Percentiles rank a stretch among this genome's conserved stretches.
Evolutionary conservation across 192 early-diverging fungal species (phyloP).

Genomic region (Podila minutissima): DNA sequence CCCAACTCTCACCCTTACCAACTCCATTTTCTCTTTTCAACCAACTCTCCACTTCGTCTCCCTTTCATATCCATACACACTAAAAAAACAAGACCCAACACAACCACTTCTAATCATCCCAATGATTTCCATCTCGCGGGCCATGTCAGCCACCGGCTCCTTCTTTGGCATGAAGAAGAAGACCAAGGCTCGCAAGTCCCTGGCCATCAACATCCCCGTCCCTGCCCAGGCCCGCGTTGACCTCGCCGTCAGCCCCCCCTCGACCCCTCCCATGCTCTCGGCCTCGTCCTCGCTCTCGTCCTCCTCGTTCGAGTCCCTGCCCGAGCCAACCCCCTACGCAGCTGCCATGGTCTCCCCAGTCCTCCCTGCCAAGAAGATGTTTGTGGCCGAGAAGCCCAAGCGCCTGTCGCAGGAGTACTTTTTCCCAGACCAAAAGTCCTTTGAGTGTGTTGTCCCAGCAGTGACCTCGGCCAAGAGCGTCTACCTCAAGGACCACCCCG

Average conservation of each 20-base stretch:
- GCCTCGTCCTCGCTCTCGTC: constrained; percentile 29
- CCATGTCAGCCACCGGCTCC: constrained; percentile 18
- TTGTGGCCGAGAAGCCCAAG: neutral
- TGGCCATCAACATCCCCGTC: constrained; percentile 31
- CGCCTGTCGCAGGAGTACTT: constrained; percentile 39
- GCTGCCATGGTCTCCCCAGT: neutral
- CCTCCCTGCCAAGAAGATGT: neutral
- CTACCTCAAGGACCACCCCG: constrained; percentile 33
- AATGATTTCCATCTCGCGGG: constrained; percentile 4
- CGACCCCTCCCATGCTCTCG: constrained; percentile 29
- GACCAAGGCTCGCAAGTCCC: constrained; percentile 15
- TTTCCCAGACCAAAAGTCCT: constrained; percentile 33
- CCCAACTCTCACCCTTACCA: neutral
- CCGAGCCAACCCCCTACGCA: neutral
- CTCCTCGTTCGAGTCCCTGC: constrained; percentile 12
- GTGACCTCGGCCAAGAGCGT: constrained; percentile 21
- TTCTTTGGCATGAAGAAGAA: constrained; percentile 17
- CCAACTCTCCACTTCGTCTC: neutral
- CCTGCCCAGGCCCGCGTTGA: neutral
- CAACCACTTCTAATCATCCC: neutral
- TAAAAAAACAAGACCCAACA: neutral
- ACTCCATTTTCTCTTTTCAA: neutral
- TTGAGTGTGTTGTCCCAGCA: constrained; percentile 21
- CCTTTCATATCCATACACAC: neutral
- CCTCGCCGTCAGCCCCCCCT: constrained; percentile 12